Evolutionary conservation across 129 eudicot species (phyloP), one percentile per base, ranked within the genome.

Genomic region (Tanacetum coccineum): DNA sequence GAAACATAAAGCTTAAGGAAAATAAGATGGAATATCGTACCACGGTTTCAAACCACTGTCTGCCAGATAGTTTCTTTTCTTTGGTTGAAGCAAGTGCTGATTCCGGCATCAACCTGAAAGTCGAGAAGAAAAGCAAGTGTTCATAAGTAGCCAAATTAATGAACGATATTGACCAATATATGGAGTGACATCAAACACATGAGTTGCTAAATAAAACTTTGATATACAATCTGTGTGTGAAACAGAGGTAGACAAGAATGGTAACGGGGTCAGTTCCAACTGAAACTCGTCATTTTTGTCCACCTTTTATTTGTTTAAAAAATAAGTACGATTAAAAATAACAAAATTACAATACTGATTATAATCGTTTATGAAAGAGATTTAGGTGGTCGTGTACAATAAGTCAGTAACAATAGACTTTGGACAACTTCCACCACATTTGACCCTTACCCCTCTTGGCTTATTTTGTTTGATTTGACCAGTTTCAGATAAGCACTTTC

Each of bases 1-100:
- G 12, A 12, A 65, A 44, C 11, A 12, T 49, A 15, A 49, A 49
- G 11, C 54, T 49, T 36, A 7, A 22, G 14, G 6, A 53, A 40
- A n/a, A 2, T 4, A 44, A 52, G 44, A 70, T 14, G 22, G 21
- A 39, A 15, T 57, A 65, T 44, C 17, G 67, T 81, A 87, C 96
- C 70, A 57, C 79, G 56, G 74, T 92, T 86, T 92, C 98, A 82
- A 92, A 92, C 98, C 98, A 92, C 87, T 88, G 96, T 74, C 98
- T 88, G 45, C 98, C 98, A 14, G 83, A 67, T 4, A 92, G 81
- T 77, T 72, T 92, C 85, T 88, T 92, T 66, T 92, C 98, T 87
- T 92, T 92, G 59, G 95, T 67, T 21, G 84, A 74, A 9, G 91
- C 18, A 74, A 92, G 98, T 67, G 95, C 98, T 11, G 87, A 67